Evolutionary conservation across 441 rosid species (phyloP).

Genomic region (Corymbia citriodora): DNA sequence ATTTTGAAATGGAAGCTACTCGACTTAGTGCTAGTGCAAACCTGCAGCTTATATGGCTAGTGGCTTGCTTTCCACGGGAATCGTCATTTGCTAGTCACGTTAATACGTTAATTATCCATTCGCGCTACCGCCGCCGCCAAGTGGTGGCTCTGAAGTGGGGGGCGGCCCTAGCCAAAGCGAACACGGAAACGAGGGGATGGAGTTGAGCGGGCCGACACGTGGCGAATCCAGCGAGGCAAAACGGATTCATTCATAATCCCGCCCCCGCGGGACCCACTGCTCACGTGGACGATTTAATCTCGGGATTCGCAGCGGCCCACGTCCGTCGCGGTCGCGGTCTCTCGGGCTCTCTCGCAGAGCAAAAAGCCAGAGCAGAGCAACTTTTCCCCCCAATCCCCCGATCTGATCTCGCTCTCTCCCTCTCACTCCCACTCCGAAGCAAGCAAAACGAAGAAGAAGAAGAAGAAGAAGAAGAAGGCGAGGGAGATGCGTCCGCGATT

Average conservation of each 20-base stretch:
- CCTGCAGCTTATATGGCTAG: background rate
- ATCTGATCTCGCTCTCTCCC: background rate
- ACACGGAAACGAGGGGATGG: background rate
- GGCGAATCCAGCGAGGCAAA: background rate
- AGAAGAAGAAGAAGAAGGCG: background rate
- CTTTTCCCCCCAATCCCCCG: background rate
- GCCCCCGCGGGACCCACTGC: background rate
- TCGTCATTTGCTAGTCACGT: background rate
- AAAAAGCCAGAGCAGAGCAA: background rate
- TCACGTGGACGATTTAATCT: constrained; percentile 6
- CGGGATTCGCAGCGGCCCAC: background rate
- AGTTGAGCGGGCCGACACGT: background rate
- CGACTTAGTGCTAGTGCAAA: background rate
- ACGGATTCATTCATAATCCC: background rate
- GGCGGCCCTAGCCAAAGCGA: no score
- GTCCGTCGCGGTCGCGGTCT: background rate
- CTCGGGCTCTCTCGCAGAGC: background rate
- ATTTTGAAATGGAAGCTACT: background rate
- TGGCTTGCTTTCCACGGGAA: background rate
- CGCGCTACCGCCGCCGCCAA: background rate
- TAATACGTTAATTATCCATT: background rate
- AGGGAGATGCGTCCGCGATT: background rate
- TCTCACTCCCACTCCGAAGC: background rate
- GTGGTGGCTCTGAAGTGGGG: background rate
- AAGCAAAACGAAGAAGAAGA: background rate